Percentiles rank a stretch among this genome's conserved stretches.
Conservation (phyloP, 768 basidiomycete genomes). For the Tricholoma sp. region DNA sequence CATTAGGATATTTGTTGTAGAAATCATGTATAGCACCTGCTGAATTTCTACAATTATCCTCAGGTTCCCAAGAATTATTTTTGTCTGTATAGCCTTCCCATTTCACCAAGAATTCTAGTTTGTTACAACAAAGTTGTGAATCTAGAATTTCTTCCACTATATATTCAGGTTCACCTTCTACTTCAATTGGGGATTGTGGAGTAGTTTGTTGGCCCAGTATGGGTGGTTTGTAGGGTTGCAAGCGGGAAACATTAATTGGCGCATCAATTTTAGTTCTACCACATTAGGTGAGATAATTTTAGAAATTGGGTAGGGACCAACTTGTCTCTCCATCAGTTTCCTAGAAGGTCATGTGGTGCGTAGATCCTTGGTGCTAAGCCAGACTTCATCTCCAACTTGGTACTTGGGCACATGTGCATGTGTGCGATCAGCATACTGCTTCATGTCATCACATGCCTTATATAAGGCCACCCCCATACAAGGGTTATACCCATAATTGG, state of each 20-base stretch:
- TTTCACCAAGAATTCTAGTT: not conserved
- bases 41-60: not conserved
- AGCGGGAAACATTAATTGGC: not conserved
- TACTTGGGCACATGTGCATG: not conserved
- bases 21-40: not conserved
- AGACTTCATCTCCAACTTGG: conserved; percentile 14
- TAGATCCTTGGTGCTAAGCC: conserved; percentile 12
- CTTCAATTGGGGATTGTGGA: not conserved
- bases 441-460: conserved; percentile 15
- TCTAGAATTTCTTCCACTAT: conserved; percentile 2
- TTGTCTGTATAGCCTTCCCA: conserved; percentile 1
- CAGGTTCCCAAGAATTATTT: not conserved
- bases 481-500: conserved; percentile 21
- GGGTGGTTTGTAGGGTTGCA: conserved; percentile 1
- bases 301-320: conserved; percentile 16
- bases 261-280: conserved; percentile 13
- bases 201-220: not conserved
- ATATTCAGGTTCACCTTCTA: not conserved
- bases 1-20: not conserved
- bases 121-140: not conserved
- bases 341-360: conserved; percentile 8
- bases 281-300: conserved; percentile 8
- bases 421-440: conserved; percentile 8
- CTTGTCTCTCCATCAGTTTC: conserved; percentile 14
- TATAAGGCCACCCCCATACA: conserved; percentile 11